phyloP scores from a whole-genome alignment of 352 stramenopile genomes.

The Phytopythium sindhum region DNA sequence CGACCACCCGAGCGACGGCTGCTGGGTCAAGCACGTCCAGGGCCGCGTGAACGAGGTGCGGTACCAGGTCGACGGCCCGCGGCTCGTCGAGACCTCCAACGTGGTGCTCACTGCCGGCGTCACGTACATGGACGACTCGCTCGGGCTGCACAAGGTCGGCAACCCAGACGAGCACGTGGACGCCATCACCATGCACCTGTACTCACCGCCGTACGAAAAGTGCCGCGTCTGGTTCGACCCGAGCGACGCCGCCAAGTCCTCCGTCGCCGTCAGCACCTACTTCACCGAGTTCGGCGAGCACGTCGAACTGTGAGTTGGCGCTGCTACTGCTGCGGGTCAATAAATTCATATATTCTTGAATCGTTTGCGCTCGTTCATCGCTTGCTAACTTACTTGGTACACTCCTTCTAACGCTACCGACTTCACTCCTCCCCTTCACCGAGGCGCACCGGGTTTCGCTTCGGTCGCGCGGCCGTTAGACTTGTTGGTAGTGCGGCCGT shows the following conservation, averaged over 20 bases:
- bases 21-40: slow-evolving; percentile 88
- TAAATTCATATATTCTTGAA: background rate
- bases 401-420: background rate
- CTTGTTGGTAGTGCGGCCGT: background rate
- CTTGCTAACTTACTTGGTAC: background rate
- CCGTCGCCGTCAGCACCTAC: slow-evolving; percentile 73
- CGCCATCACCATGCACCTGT: slow-evolving; percentile 93
- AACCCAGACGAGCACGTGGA: slow-evolving; percentile 63
- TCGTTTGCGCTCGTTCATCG: background rate
- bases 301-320: slow-evolving; percentile 17
- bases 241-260: slow-evolving; percentile 48
- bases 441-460: background rate
- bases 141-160: slow-evolving; percentile 91
- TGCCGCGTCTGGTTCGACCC: slow-evolving; percentile 88
- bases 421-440: background rate
- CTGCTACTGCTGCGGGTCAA: background rate
- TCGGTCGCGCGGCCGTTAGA: background rate
- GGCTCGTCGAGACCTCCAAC: slow-evolving; percentile 62
- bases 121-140: slow-evolving; percentile 89
- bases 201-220: slow-evolving; percentile 89
- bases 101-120: slow-evolving; percentile 60
- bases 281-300: slow-evolving; percentile 78
- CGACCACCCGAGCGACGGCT: slow-evolving; percentile 92
- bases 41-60: slow-evolving; percentile 88
- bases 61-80: slow-evolving; percentile 50